These are phyloP conservation scores for Lasiosphaeria hispida DNA, from an alignment of 495 filamentous ascomycete genomes.

Conservation along the genomic window DNA sequence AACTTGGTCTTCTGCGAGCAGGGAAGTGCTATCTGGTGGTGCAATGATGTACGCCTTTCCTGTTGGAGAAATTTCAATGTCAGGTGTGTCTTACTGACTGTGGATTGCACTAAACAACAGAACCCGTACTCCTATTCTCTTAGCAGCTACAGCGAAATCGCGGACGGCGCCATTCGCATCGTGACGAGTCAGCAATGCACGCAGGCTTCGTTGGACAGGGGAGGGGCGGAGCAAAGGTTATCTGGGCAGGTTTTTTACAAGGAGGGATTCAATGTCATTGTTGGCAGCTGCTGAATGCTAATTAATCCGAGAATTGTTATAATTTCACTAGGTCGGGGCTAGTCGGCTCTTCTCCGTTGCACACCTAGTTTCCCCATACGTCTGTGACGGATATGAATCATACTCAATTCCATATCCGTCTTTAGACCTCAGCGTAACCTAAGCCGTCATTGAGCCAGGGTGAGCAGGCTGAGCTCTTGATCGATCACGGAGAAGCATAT, in stretches of 20 bases:
- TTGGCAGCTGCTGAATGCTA: not conserved
- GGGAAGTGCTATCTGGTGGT: not conserved
- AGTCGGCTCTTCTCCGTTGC: too few relatives aligned
- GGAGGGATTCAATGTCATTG: slow-evolving; percentile 2
- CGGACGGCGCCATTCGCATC: not conserved
- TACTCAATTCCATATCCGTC: too few relatives aligned
- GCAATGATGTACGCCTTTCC: not conserved
- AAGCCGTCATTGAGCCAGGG: too few relatives aligned
- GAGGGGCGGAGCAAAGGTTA: not conserved
- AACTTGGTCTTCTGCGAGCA: not conserved
- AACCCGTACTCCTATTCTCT: not conserved
- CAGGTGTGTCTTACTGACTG: not conserved
- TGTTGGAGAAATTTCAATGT: not conserved
- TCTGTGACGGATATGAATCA: too few relatives aligned
- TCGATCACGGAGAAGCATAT: too few relatives aligned
- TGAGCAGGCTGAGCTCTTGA: too few relatives aligned
- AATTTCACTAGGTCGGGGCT: too few relatives aligned
- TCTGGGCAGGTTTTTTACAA: slow-evolving; percentile 2
- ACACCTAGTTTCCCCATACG: too few relatives aligned
- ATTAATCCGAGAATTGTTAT: too few relatives aligned
- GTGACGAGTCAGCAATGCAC: not conserved
- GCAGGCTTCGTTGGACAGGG: not conserved
- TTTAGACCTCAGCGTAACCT: too few relatives aligned
- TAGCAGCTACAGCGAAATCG: not conserved
- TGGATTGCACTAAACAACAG: not conserved